Percentiles rank a stretch among this genome's conserved stretches.
Evolutionary conservation across 768 basidiomycete genomes (phyloP).

Genomic region (Daedalea quercina): DNA sequence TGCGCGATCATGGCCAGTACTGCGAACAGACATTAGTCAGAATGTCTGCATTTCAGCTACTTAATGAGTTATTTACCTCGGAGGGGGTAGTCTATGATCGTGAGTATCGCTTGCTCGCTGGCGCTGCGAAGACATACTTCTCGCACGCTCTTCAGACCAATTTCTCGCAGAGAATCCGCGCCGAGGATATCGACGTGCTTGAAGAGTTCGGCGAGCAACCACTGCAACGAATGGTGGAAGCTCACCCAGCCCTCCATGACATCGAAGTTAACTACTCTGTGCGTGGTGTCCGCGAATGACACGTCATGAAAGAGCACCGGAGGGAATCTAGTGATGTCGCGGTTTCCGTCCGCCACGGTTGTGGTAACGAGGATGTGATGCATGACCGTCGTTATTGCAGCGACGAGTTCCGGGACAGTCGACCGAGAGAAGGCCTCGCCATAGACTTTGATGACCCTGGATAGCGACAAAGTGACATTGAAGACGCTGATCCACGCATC

Average conservation of each 20-base stretch:
- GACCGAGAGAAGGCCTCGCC: conserved; percentile 75
- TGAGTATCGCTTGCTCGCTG: conserved; percentile 63
- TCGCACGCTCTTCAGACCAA: conserved; percentile 48
- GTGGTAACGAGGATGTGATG: conserved; percentile 69
- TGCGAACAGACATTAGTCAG: conserved; percentile 21
- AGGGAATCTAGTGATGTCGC: conserved; percentile 61
- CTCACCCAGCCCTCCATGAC: conserved; percentile 79
- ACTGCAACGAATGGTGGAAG: conserved; percentile 90
- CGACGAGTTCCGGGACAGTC: conserved; percentile 49
- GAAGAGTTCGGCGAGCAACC: conserved; percentile 84
- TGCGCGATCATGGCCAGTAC: conserved; percentile 91
- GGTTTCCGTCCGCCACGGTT: conserved; percentile 56
- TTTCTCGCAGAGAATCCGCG: conserved; percentile 42
- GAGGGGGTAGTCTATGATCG: conserved; percentile 82
- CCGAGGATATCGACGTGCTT: conserved; percentile 72
- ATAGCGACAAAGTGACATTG: conserved; percentile 87
- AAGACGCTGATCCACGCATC: conserved; percentile 97
- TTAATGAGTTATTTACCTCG: conserved; percentile 52
- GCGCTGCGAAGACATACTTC: conserved; percentile 57
- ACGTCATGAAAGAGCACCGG: conserved; percentile 61
- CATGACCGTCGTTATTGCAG: conserved; percentile 62
- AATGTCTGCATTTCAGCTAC: too few species aligned
- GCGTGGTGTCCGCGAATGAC: conserved; percentile 50
- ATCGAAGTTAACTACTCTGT: conserved; percentile 69
- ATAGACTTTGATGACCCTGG: conserved; percentile 82